Conservation (phyloP, 176 grass and related monocot genomes). For the Pontederia paniculata region DNA sequence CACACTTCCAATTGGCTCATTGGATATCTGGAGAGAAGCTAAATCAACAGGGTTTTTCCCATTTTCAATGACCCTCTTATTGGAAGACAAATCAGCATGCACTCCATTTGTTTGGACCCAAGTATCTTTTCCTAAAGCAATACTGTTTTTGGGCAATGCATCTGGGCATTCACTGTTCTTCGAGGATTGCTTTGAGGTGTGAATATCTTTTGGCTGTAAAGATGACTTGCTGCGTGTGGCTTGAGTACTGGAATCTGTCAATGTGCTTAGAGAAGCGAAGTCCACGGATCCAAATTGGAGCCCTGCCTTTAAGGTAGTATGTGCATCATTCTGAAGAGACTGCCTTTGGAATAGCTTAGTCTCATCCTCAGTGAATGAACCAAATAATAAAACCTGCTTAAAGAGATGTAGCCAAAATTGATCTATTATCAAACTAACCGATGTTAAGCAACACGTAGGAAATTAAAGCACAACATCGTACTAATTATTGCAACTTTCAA, state of each 20-base stretch:
- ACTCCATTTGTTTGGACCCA: conserved; percentile 38
- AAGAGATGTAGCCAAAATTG: not conserved
- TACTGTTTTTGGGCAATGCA: conserved; percentile 20
- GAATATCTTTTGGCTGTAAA: conserved; percentile 22
- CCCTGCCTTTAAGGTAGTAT: conserved; percentile 28
- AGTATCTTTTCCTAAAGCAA: conserved; percentile 25
- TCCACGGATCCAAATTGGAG: conserved; percentile 79
- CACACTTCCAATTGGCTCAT: conserved; percentile 1
- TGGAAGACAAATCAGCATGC: conserved; percentile 12
- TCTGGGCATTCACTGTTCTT: conserved; percentile 2
- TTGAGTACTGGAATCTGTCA: conserved; percentile 19
- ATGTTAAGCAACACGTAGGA: no score
- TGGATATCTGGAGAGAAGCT: conserved; percentile 10
- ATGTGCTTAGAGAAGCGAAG: conserved; percentile 35
- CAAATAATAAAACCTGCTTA: conserved; percentile 63
- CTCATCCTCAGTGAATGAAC: conserved; percentile 76
- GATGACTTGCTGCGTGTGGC: conserved; percentile 24
- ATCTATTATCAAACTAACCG: not conserved
- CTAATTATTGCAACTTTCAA: no score
- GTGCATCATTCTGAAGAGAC: conserved; percentile 13
- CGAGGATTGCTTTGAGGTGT: conserved; percentile 14
- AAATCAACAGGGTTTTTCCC: conserved; percentile 16
- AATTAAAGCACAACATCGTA: no score
- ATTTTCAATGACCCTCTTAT: conserved; percentile 22
- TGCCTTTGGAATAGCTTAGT: conserved; percentile 43